A percentile compares a stretch with the other conserved stretches of the same genome.
These are phyloP conservation scores for Capsella bursapastoris DNA, from an alignment of 345 rosid species.

Conservation along the genomic window DNA sequence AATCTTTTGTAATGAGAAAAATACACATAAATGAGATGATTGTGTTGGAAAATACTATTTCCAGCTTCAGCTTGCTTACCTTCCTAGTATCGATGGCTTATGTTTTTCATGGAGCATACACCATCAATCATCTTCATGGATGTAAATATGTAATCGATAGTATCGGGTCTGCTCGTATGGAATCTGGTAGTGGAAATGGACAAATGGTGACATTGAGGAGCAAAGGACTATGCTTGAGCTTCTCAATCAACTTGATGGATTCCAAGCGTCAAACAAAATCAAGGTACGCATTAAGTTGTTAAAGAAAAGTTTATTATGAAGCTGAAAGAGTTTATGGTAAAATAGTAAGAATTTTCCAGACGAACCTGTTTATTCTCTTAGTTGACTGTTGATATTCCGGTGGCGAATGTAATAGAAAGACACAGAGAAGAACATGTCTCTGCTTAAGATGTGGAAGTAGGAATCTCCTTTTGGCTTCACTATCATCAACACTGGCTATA, in stretches of 20 bases:
- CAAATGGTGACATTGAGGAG: constrained; percentile 88
- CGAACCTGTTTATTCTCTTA: constrained; percentile 1
- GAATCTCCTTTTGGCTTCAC: not conserved
- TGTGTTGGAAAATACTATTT: not conserved
- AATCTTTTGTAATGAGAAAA: constrained; percentile 2
- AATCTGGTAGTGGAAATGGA: constrained; percentile 93
- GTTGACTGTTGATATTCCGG: constrained; percentile 71
- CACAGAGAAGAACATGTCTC: constrained; percentile 97
- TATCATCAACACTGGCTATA: too few species aligned
- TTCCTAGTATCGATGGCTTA: not conserved
- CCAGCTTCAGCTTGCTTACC: constrained; percentile 10
- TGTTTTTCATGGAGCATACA: constrained; percentile 78
- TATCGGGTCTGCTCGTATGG: constrained; percentile 99
- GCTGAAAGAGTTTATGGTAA: not conserved
- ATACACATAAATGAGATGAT: not conserved
- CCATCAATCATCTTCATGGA: constrained; percentile 99
- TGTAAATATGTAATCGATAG: constrained; percentile 71
- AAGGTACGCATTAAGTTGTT: constrained; percentile 54
- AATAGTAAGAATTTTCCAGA: not conserved
- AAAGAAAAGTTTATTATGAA: not conserved
- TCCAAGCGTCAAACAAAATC: constrained; percentile 98
- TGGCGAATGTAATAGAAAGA: constrained; percentile 99
- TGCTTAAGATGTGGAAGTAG: constrained; percentile 97
- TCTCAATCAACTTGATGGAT: constrained; percentile 98
- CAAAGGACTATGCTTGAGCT: constrained; percentile 99